Evolutionary conservation across 768 basidiomycete species (phyloP), one percentile per base, ranked within the genome.

Genomic region (Exidia glandulosa): DNA sequence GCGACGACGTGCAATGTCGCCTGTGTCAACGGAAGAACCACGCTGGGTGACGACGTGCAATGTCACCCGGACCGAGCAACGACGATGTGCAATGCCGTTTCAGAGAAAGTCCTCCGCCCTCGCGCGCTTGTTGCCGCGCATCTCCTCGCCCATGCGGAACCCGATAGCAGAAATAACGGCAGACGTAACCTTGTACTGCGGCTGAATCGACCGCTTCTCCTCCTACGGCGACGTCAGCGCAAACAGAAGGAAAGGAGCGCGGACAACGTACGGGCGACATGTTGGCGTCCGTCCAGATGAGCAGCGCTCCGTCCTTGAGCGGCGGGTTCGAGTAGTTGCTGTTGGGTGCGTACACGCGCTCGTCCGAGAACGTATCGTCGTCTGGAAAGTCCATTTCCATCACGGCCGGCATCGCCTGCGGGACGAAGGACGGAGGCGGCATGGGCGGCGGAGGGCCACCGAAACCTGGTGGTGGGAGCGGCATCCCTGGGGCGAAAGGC

Each of bases 61-160:
- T n/a, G n/a, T n/a, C n/a, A n/a, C n/a, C n/a, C n/a, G n/a, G n/a
- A n/a, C n/a, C n/a, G n/a, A n/a, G n/a, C n/a, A n/a, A n/a, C n/a
- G 41, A 45, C 41, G 41, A 45, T 12, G 41, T 45, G 41, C 41
- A 45, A 45, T 45, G 41, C 23, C 41, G 5, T 1, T 45, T 54
- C 30, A 90, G 66, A 92, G 73, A 72, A 89, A 90, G 71, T 93
- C 91, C 72, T 92, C 90, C 32, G 91, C 91, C 64, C 89, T 78
- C 54, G 90, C 87, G 54, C 91, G 77, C 72, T 93, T 93, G 76
- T 85, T 89, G 55, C 90, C 89, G 64, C 87, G 80, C 56, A 80
- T 75, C 66, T 88, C 87, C 57, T 87, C 85, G 66, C 30, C 66
- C 66, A 59, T 66, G 59, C 54, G 67, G 62, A 33, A 66, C 71